Evolutionary conservation across 306 rosid genomes (phyloP), one percentile per base, ranked within the genome.

Genomic region (Comarum palustre): DNA sequence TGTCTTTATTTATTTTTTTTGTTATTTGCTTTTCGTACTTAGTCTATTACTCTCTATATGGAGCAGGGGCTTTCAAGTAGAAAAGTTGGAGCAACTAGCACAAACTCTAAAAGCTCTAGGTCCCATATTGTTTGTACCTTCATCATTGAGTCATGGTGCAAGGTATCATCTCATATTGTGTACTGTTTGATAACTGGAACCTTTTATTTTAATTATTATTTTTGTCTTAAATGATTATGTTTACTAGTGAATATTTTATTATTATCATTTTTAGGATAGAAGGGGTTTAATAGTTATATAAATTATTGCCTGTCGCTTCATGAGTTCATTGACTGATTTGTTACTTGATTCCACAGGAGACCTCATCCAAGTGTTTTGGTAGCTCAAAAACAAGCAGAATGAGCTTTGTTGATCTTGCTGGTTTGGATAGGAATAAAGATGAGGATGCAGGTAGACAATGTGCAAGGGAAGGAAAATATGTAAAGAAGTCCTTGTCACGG

Each of bases 371-470:
- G 72, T 76, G 90, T 75, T 91, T 91, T 78, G 96, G 92, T 71
- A 91, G 97, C 75, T 95, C 99, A 68, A 95, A 91, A 83, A 84
- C 96, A 48, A 95, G 97, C 87, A 91, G 96, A 85, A 87, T 91
- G 81, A 88, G 87, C 87, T 79, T 95, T 77, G 80, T 95, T 68
- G 97, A 95, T 88, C 96, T 95, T 74, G 99, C 96, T 66, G 99
- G 96, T 51, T 72, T 83, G 72, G 96, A 91, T 74, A 84, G 85
- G 76, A 90, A 88, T 68, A 87, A 83, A 79, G 82, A 65, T 34
- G 95, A 88, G 39, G 93, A 82, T 42, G 79, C 72, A 66, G 88
- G 89, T 51, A 88, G 85, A 79, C 81, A 85, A 75, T 76, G 82
- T 76, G 54, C 81, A 39, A 91, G 70, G 84, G 99, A 91, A 86